Base-by-base conservation (phyloP, 441 rosid species). In the Aquilaria agallochum region DNA sequence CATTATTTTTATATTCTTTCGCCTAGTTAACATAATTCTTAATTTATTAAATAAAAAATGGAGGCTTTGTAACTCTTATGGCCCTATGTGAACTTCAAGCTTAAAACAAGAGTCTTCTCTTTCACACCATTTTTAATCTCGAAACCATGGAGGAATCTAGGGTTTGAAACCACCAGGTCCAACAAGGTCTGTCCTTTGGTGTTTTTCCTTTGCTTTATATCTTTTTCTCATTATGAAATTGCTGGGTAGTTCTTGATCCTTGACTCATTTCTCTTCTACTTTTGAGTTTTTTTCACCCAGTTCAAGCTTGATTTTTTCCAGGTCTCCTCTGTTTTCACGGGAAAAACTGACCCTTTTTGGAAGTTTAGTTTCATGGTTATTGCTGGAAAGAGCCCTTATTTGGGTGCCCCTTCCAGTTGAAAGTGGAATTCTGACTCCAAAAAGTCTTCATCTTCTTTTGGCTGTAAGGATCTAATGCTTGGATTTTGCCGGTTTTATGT, bases 71-170 rank as follows among this genome's bases (percentile, higher is more conserved):
- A 64, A 20, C 64, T 78, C 69, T 63, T 65, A 67, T 64, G 76
- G 72, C 48, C 67, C 36, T 66, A 74, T 68, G 80, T 68, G 77
- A 78, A 71, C 72, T 75, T 64, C 62, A 64, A 66, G 74, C 67
- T 36, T 4, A 50, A 60, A 36, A 64, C 62, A 74, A 52, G 78
- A 76, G 83, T 80, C 87, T 75, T 75, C 85, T 69, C 79, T 73
- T 79, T 81, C 91, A 78, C 91, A 76, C 80, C 74, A 5, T 36
- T 74, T 79, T 75, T 77, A 76, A 68, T 78, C 81, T 75, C 78
- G 53, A 33, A 61, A 52, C 72, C 57, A 46, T 68, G 78, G 78
- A 58, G 65, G 83, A 75, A 73, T 76, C 84, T 80, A 81, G 87
- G 86, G 83, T 73, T 81, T 83, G 76, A 63, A 55, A 66, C 57